Percentiles rank a stretch among this genome's conserved stretches.
Conservation (phyloP, 495 filamentous ascomycete genomes). For the Chaetomium fimeti region DNA sequence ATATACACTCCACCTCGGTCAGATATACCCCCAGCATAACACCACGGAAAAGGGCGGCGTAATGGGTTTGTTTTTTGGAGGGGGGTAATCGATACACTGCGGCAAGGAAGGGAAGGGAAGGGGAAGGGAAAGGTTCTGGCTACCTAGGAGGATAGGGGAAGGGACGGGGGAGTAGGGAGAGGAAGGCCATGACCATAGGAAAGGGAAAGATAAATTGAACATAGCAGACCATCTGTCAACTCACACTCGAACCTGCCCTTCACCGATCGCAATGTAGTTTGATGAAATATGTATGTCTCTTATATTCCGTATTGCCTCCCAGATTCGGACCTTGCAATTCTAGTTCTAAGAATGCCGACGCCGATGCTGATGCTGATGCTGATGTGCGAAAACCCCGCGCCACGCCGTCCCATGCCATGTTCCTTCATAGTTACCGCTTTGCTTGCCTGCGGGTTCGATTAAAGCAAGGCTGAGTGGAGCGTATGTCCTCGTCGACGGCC, state of each 20-base stretch:
- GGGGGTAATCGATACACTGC: neutral
- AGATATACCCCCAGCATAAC: slow-evolving; percentile 13
- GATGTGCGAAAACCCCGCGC: neutral
- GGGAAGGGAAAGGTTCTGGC: neutral
- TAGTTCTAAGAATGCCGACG: slow-evolving; percentile 1
- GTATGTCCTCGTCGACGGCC: slow-evolving; percentile 2
- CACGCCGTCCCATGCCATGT: neutral
- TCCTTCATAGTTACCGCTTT: neutral
- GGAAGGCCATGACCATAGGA: neutral
- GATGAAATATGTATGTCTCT: neutral
- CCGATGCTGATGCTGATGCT: neutral
- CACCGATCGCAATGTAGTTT: neutral
- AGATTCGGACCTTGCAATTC: neutral
- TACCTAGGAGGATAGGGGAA: neutral
- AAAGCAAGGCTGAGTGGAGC: neutral
- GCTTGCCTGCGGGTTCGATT: neutral
- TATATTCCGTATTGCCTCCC: neutral
- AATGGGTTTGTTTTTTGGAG: slow-evolving; percentile 4
- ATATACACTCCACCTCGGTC: slow-evolving; percentile 10
- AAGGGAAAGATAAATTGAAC: neutral
- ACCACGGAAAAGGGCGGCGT: slow-evolving; percentile 3
- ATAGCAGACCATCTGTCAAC: neutral
- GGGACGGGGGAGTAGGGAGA: neutral
- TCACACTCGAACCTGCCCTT: neutral
- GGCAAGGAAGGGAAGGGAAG: neutral